These are phyloP conservation scores for Sporothrix schenckii DNA, from an alignment of 2,329 filamentous ascomycete genomes.

Conservation along the genomic window DNA sequence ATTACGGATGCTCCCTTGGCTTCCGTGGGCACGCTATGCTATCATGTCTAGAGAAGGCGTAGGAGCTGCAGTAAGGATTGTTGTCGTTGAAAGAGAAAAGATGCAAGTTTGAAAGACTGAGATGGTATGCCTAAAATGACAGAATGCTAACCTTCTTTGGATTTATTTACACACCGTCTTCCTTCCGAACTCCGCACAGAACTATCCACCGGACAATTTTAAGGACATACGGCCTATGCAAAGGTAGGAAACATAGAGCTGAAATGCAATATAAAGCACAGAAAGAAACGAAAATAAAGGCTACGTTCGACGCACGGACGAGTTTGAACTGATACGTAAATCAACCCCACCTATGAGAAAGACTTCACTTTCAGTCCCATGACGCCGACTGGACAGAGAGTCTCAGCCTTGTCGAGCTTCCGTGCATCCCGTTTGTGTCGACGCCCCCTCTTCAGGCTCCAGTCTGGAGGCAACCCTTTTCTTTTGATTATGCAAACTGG, in stretches of 20 bases:
- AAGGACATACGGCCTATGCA: background rate
- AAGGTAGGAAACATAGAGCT: background rate
- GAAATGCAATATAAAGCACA: background rate
- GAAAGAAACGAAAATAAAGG: background rate
- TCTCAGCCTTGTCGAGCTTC: background rate
- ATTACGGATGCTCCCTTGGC: background rate
- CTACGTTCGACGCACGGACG: background rate
- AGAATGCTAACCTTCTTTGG: background rate
- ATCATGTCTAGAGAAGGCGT: no score
- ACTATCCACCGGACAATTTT: background rate
- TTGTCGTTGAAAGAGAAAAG: background rate
- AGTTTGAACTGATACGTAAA: background rate
- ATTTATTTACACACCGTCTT: background rate
- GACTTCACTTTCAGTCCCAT: background rate
- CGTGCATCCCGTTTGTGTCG: background rate
- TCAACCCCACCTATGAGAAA: no score
- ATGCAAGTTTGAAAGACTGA: background rate
- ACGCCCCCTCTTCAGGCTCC: background rate
- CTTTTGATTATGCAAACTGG: background rate
- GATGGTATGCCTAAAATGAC: background rate
- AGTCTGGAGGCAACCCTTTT: background rate
- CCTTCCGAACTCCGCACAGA: background rate
- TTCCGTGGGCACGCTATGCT: background rate
- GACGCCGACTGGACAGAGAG: slow-evolving; percentile 17
- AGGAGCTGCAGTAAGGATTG: background rate